Conservation (phyloP, 208 protist genomes). For the Leishmania gerbilli region DNA sequence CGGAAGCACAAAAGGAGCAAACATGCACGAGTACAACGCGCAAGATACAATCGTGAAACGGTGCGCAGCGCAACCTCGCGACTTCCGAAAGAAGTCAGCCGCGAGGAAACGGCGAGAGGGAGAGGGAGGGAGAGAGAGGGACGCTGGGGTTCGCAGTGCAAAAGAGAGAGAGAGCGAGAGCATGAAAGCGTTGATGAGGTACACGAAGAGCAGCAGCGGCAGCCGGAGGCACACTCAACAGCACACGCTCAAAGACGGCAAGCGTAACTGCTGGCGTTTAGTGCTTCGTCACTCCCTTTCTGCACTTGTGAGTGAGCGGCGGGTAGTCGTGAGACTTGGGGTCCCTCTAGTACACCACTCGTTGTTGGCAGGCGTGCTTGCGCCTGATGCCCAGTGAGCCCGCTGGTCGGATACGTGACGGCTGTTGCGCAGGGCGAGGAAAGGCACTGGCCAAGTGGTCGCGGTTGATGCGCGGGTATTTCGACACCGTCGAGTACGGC, state of each 20-base stretch:
- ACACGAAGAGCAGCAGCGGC: neutral
- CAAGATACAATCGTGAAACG: neutral
- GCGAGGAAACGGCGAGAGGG: neutral
- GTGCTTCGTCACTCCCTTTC: neutral
- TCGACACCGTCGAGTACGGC: neutral
- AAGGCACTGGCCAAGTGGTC: neutral
- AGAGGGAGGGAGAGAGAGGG: neutral
- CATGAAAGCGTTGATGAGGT: neutral
- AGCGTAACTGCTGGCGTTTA: neutral
- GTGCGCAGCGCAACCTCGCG: neutral
- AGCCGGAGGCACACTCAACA: neutral
- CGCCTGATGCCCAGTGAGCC: slow-evolving; percentile 3
- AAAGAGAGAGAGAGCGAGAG: neutral
- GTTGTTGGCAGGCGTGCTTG: slow-evolving; percentile 1
- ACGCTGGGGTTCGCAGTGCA: neutral
- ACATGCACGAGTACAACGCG: neutral
- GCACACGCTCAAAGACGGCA: slow-evolving; percentile 9
- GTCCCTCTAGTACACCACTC: slow-evolving; percentile 10
- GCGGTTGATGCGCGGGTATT: slow-evolving; percentile 7
- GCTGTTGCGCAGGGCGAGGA: slow-evolving; percentile 1
- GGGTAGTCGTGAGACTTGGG: neutral
- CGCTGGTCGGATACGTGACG: slow-evolving; percentile 5
- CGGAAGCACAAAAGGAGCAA: neutral
- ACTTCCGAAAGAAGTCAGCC: neutral
- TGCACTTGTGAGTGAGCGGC: neutral